Base-by-base conservation (phyloP, 768 basidiomycete genomes). In the Calocybe cyanea region DNA sequence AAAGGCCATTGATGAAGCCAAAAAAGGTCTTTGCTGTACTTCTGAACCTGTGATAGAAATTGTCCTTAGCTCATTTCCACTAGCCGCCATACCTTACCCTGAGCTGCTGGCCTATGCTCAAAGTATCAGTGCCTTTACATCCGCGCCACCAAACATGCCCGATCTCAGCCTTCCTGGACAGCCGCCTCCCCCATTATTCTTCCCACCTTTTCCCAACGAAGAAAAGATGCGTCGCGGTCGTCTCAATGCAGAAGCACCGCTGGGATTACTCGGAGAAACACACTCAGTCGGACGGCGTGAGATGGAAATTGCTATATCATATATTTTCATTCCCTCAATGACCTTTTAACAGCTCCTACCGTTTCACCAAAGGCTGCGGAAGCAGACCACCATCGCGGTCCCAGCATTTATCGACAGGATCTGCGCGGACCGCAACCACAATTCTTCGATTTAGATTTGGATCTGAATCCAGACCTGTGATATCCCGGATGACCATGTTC, bases 201-300 rank as follows among this genome's bases (percentile, higher is more conserved):
- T 91, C 68, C 89, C 89, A 30, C 91, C 91, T 9, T 92, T 91
- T 63, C 90, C 90, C 0, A 91, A 90, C 58, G 89, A 91, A 66
- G 90, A 91, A 62, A 92, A 89, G 65, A 90, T 92, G 87, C 81
- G 89, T 41, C 76, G 83, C 19, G 90, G 90, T 1, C 76, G 77
- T 46, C 77, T 91, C 63, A 89, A 86, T 57, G 81, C 81, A 17
- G 87, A 90, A 62, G 85, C 83, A 20, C 89, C 87, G 0, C 72
- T 91, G 46, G 90, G 85, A 4, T 63, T 80, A 35, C 73, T 86
- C 38, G 90, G 87, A 31, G 90, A 92, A 68, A 88, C 83, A 7
- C 86, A 89, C 60, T 80, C 83, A 18, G 85, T 91, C 49, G 90
- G 87, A 41, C 74, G 78, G 65, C 76, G 88, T 89, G 61, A 61